Evolutionary conservation across 371 early-diverging fungal genomes (phyloP).

Genomic region (Zychaea mexicana): DNA sequence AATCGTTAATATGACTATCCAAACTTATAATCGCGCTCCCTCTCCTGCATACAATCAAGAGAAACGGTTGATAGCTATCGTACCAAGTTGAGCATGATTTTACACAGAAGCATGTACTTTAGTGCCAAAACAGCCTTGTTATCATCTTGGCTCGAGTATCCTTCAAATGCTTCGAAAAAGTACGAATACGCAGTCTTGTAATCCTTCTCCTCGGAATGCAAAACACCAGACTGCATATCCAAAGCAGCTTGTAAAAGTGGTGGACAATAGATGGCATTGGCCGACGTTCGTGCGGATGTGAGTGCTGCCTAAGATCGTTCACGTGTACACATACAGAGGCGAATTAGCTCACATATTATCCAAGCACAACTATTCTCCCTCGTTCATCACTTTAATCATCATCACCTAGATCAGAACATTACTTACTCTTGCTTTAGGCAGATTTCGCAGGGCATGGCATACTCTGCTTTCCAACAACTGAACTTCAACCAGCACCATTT

Average conservation of each 20-base stretch:
- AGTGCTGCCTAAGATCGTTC: constrained; percentile 87
- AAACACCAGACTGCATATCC: constrained; percentile 97
- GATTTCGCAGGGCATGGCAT: constrained; percentile 91
- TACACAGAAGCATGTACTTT: constrained; percentile 97
- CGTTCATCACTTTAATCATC: not conserved
- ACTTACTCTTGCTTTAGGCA: constrained; percentile 91
- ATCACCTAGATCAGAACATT: too few species aligned
- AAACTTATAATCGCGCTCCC: not conserved
- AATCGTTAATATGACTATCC: not conserved
- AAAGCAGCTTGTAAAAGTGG: constrained; percentile 96
- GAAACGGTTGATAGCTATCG: constrained; percentile 2
- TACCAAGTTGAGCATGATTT: constrained; percentile 95
- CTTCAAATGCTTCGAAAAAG: constrained; percentile 98
- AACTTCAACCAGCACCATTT: constrained; percentile 96
- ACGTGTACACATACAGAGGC: too few species aligned
- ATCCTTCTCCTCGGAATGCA: constrained; percentile 98
- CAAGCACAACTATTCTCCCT: too few species aligned
- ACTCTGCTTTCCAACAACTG: constrained; percentile 95
- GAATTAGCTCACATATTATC: too few species aligned
- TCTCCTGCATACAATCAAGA: not conserved
- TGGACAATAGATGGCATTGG: constrained; percentile 98
- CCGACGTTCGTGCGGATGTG: constrained; percentile 96
- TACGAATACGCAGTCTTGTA: constrained; percentile 98
- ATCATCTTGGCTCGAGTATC: constrained; percentile 87
- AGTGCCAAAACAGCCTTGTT: constrained; percentile 85